Base-by-base conservation (phyloP, 164 flowering plant species). In the Tinospora cordifolia region DNA sequence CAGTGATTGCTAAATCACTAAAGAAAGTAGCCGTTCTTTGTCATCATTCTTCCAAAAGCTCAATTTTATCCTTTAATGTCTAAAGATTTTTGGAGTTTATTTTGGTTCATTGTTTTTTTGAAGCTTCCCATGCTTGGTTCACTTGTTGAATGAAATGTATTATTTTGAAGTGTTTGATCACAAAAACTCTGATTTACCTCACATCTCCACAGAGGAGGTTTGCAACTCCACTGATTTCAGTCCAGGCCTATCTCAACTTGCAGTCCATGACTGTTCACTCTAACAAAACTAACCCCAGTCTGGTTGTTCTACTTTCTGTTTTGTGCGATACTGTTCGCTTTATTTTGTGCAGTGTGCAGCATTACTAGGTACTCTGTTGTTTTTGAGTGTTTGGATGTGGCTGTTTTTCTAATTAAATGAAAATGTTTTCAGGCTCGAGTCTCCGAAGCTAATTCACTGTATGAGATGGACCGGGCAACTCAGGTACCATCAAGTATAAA, bases 391-490 rank as follows among this genome's bases (percentile, higher is more conserved):
- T 34, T 63, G 10, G n/a, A 30, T 1, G 22, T 65, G 2, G 0
- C 51, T 40, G 21, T 15, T 34, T 21, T 63, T 25, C 44, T 66
- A 30, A 65, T 40, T 60, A 57, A 38, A 40, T 10, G 19, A 62
- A 60, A n/a, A 54, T 70, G 47, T 70, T 38, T 65, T 21, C 63
- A 79, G 82, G 77, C 79, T 13, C 84, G 87, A 22, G 69, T 66
- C 41, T 84, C 94, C 0, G 92, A 90, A 72, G 94, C 94, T 6
- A 92, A 89, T 79, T 86, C 98, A 25, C 82, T 90, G 0, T 92
- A 92, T 77, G 98, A 90, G 78, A 76, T 92, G 86, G 97, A 92
- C 73, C 81, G 83, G 25, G 99, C 96, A 15, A 90, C 98, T n/a
- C 93, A 87, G 82, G 79, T 79, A 65, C 21, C 59, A 22, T 19